phyloP scores from a whole-genome alignment of 1,284 basidiomycete species.

The Cryptococcus neoformans region DNA sequence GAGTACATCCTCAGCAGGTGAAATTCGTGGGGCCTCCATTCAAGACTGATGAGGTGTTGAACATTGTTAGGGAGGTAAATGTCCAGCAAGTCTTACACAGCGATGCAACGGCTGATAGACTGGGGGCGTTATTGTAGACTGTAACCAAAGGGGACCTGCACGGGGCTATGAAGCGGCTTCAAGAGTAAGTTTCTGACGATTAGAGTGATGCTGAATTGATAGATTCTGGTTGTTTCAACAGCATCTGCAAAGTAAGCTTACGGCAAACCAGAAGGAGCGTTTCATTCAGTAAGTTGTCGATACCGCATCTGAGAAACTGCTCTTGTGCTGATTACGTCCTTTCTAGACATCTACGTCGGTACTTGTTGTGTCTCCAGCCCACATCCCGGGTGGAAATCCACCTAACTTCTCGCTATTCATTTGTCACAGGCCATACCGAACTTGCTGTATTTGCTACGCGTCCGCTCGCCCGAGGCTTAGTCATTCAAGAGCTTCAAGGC shows the following conservation, averaged over 20 bases:
- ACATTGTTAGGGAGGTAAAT: constrained; percentile 36
- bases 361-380: constrained; percentile 37
- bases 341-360: constrained; percentile 40
- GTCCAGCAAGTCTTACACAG: neutral
- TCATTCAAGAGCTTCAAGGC: constrained; percentile 41
- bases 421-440: constrained; percentile 41
- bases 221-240: constrained; percentile 36
- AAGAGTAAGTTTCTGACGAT: constrained; percentile 21
- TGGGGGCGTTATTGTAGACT: constrained; percentile 10
- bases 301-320: neutral
- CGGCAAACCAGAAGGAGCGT: constrained; percentile 29
- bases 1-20: constrained; percentile 47
- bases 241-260: constrained; percentile 32
- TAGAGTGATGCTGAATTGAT: neutral
- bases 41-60: constrained; percentile 35
- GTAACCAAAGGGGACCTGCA: constrained; percentile 24
- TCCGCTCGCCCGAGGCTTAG: constrained; percentile 24
- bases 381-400: constrained; percentile 44
- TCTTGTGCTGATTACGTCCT: neutral
- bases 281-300: constrained; percentile 27
- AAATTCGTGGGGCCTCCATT: constrained; percentile 40
- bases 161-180: constrained; percentile 24
- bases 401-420: constrained; percentile 40
- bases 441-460: constrained; percentile 44
- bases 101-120: neutral